Conservation (phyloP, 768 basidiomycete species). For the Panaeolus papilionaceus region DNA sequence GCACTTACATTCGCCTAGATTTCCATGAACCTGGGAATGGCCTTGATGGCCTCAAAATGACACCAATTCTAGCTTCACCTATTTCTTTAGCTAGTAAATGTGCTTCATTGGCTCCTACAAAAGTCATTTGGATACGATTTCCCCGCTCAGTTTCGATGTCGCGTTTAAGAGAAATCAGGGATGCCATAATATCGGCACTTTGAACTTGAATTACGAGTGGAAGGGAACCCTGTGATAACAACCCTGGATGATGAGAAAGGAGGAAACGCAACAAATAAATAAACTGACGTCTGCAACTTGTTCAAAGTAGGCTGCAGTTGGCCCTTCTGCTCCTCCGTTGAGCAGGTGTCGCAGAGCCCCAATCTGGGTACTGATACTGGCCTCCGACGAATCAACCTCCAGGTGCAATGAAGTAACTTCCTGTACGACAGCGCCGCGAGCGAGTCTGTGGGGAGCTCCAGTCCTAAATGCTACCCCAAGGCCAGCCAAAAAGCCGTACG, state of each 20-base stretch:
- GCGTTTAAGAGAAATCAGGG: slow-evolving; percentile 65
- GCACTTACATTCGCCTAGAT: slow-evolving; percentile 58
- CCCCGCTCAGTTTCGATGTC: slow-evolving; percentile 57
- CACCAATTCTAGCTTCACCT: slow-evolving; percentile 68
- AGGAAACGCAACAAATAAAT: background rate
- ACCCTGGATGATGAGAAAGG: slow-evolving; percentile 12
- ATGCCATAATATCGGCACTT: slow-evolving; percentile 75
- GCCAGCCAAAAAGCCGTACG: slow-evolving; percentile 58
- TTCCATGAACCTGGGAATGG: slow-evolving; percentile 79
- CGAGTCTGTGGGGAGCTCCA: slow-evolving; percentile 59
- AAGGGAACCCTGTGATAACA: slow-evolving; percentile 48
- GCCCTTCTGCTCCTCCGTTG: slow-evolving; percentile 42
- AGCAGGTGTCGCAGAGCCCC: slow-evolving; percentile 62
- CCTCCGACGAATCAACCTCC: slow-evolving; percentile 45
- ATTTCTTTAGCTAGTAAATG: slow-evolving; percentile 78
- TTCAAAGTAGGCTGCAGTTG: slow-evolving; percentile 47
- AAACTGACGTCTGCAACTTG: slow-evolving; percentile 50
- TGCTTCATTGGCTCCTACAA: slow-evolving; percentile 68
- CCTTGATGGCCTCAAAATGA: slow-evolving; percentile 69
- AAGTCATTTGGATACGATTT: slow-evolving; percentile 51
- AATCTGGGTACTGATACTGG: slow-evolving; percentile 74
- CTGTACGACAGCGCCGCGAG: slow-evolving; percentile 63
- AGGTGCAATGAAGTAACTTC: slow-evolving; percentile 69
- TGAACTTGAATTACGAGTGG: slow-evolving; percentile 67
- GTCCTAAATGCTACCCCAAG: slow-evolving; percentile 65